Base-by-base conservation (phyloP, 371 early-diverging fungal genomes). In the Gilbertella persicaria region DNA sequence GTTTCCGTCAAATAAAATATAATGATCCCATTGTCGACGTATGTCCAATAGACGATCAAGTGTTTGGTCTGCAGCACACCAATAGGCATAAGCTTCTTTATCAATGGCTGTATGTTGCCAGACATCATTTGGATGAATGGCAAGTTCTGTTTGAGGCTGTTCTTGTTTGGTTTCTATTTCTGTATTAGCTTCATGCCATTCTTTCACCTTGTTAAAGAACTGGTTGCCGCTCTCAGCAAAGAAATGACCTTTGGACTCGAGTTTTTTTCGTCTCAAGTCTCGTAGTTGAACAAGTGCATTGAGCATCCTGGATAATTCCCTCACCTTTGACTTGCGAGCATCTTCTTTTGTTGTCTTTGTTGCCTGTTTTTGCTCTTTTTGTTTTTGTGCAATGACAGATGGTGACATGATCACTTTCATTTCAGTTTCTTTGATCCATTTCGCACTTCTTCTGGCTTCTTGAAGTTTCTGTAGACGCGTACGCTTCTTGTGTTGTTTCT, bases 201-300 rank as follows among this genome's bases (percentile, higher is more conserved):
- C 60, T 23, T 70, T 63, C 25, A 79, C 55, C 28, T 67, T 57
- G n/a, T 74, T 57, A 28, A 65, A 79, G 38, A 76, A 79, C 14
- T 66, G 65, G 36, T 76, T 62, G 4, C 73, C 80, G 43, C 71
- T 67, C 9, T 76, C 80, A 1, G 76, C 67, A 50, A 78, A 80
- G 56, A 75, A 80, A 50, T 75, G 80, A 2, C 78, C 79, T 33
- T 62, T 33, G 25, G 51, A 35, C 33, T 63, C 53, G 13, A 62
- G 28, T 39, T 55, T 48, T 49, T 60, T 55, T 21, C 62, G 49
- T 4, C 61, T 40, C 10, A 65, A 33, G 10, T 33, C 8, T 29
- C 50, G 38, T 53, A 55, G 45, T 14, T 42, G 46, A 5, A 47
- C 58, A 28, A 59, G 33, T 53, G 44, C 49, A 21, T 41, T 23